A percentile compares a stretch with the other conserved stretches of the same genome.
Conservation (phyloP, 1,139 yeast genomes). For the Yarrowia galli region DNA sequence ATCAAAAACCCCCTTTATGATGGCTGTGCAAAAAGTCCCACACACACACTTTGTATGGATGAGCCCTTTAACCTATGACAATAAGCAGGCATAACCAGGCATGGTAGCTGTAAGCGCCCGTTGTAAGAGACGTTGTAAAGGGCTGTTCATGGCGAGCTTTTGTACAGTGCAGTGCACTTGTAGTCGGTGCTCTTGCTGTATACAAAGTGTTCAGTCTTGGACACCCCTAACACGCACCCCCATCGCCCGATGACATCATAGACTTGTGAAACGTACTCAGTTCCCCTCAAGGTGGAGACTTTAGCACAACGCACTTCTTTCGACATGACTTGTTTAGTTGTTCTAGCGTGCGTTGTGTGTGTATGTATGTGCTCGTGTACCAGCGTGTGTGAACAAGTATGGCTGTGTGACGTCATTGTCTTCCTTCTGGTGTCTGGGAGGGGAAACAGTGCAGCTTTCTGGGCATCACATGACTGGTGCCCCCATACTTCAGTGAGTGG, state of each 20-base stretch:
- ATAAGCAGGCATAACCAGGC: constrained; percentile 26
- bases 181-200: too few relatives aligned
- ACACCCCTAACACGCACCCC: too few relatives aligned
- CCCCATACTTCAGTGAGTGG: not conserved
- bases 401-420: constrained; percentile 7
- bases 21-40: too few relatives aligned
- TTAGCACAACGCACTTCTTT: not conserved
- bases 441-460: constrained; percentile 4
- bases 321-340: not conserved
- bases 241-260: constrained; percentile 10
- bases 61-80: constrained; percentile 12
- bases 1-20: not conserved
- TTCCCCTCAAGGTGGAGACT: constrained; percentile 15
- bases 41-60: too few relatives aligned
- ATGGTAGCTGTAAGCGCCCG: constrained; percentile 12
- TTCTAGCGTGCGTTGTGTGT: not conserved
- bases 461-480: constrained; percentile 24
- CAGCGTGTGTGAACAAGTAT: too few relatives aligned
- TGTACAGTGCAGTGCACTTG: not conserved
- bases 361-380: too few relatives aligned
- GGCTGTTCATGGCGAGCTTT: too few relatives aligned
- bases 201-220: too few relatives aligned
- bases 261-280: not conserved
- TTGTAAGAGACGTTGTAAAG: not conserved
- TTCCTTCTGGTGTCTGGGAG: not conserved